Evolutionary conservation across 345 rosid genomes (phyloP), one percentile per base, ranked within the genome.

Genomic region (Angophora floribunda): DNA sequence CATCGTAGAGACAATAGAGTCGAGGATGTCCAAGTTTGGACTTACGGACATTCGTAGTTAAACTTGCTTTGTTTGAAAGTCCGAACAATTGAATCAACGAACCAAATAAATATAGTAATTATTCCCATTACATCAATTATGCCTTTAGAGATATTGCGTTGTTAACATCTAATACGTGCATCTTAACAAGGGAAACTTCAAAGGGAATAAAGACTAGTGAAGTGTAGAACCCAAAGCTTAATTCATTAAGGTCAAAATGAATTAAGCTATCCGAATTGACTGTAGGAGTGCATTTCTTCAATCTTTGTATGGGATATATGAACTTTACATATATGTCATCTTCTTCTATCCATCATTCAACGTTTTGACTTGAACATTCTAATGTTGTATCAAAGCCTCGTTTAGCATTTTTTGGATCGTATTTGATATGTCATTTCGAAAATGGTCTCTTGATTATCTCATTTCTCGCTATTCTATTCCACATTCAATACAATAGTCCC

Each of bases 71-170:
- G 21, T 55, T 55, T 55, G 26, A 55, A 55, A 22, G 0, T 55
- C 21, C 22, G 21, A 55, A 55, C 28, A 0, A 0, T 19, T 0
- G 0, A 22, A 55, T 55, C 61, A 22, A 21, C 21, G 28, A 55
- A 55, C 1, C 0, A 4, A 21, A 9, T 55, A 55, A 11, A 55
- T 55, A 55, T 22, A 22, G 21, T 9, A 24, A 55, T 55, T 55
- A 1, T 55, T 22, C 28, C 1, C 9, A 9, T 9, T 9, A 22
- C 61, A 21, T 55, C 61, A 55, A 55, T 1, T 55, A 22, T 55
- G 61, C 61, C 28, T 6, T 52, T 55, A 21, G 26, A 22, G 61
- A 55, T 22, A 19, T 11, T 55, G 0, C 21, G 21, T 55, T 55
- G 61, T 28, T 55, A 19, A 55, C 28, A 55, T 55, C 61, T 55